These are phyloP conservation scores for Phanerochaete sordida DNA, from an alignment of 768 basidiomycete species.

Conservation along the genomic window DNA sequence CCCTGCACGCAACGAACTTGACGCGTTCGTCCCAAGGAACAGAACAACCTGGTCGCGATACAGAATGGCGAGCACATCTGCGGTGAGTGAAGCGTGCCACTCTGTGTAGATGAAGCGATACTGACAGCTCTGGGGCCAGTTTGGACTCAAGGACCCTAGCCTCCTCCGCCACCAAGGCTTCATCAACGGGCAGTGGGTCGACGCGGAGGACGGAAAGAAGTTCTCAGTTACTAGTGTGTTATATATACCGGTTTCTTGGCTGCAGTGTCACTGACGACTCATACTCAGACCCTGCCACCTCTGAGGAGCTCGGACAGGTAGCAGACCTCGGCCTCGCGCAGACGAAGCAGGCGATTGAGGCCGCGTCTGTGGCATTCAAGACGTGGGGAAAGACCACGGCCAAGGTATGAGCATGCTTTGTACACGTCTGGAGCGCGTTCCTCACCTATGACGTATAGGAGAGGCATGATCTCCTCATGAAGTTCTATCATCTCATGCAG, in stretches of 20 bases:
- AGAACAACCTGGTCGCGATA: not conserved
- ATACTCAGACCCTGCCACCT: constrained; percentile 79
- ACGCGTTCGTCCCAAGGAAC: not conserved
- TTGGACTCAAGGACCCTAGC: constrained; percentile 69
- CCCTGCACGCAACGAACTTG: not conserved
- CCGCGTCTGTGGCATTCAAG: constrained; percentile 77
- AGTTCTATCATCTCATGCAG: constrained; percentile 74
- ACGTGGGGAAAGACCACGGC: constrained; percentile 83
- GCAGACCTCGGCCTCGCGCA: constrained; percentile 89
- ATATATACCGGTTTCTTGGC: not conserved
- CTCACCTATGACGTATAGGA: constrained; percentile 36
- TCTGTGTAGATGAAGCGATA: no score
- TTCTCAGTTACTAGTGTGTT: constrained; percentile 75
- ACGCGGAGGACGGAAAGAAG: constrained; percentile 67
- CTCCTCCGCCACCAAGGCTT: constrained; percentile 73
- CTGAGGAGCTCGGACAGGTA: constrained; percentile 75
- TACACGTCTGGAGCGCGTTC: not conserved
- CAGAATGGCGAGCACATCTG: constrained; percentile 11
- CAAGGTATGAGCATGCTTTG: constrained; percentile 48
- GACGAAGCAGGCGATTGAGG: constrained; percentile 79
- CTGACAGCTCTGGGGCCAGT: not conserved
- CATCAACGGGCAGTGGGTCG: constrained; percentile 85
- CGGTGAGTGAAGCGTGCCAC: not conserved
- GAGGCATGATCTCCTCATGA: constrained; percentile 80
- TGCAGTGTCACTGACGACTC: not conserved